Evolutionary conservation across 2,329 filamentous ascomycete species (phyloP).

Genomic region (Penicillium sp.): DNA sequence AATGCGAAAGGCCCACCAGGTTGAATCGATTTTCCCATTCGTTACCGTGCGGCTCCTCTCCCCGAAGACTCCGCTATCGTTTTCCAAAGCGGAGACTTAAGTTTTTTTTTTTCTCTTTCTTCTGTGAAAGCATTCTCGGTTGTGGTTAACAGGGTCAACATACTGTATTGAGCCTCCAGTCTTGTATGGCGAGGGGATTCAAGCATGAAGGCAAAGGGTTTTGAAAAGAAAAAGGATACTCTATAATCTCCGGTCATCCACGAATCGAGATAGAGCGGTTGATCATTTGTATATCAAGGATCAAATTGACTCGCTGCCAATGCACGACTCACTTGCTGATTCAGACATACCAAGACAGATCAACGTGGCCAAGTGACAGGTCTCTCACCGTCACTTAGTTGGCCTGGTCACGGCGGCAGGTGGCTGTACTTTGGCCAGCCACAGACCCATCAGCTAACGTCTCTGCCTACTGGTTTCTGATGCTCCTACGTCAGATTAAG

Average conservation of each 20-base stretch:
- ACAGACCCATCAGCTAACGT: constrained; percentile 11
- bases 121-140: not conserved
- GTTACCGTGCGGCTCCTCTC: constrained; percentile 32
- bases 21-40: constrained; percentile 15
- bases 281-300: not conserved
- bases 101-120: constrained; percentile 15
- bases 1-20: constrained; percentile 15
- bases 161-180: no score
- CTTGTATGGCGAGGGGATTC: not conserved
- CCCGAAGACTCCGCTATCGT: constrained; percentile 24
- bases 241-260: no score
- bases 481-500: not conserved
- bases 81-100: constrained; percentile 27
- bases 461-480: not conserved
- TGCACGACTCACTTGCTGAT: not conserved
- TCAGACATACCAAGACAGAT: not conserved
- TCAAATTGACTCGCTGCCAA: not conserved
- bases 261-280: not conserved
- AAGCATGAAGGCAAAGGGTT: not conserved
- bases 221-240: no score
- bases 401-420: not conserved
- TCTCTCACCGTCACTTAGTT: not conserved
- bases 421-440: constrained; percentile 5
- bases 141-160: not conserved
- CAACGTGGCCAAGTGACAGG: not conserved